Conservation (phyloP, 2,329 filamentous ascomycete genomes). For the Monosporascus sp. region DNA sequence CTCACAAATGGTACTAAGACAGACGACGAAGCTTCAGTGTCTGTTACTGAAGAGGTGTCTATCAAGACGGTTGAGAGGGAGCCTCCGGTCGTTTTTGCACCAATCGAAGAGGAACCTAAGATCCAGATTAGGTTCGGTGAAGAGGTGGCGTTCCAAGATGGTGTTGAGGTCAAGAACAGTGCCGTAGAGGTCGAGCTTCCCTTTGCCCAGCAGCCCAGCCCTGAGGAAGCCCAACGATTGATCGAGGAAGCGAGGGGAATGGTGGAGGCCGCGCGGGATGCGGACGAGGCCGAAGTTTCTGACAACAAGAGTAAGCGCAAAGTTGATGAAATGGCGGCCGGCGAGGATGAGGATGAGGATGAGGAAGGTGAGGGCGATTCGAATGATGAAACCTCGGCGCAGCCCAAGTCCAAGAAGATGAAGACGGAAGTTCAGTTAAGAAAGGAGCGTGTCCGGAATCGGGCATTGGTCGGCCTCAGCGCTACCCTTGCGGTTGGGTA, state of each 20-base stretch:
- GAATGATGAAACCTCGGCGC: slow-evolving; percentile 33
- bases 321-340: slow-evolving; percentile 64
- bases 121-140: slow-evolving; percentile 68
- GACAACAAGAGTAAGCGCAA: slow-evolving; percentile 65
- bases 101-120: slow-evolving; percentile 51
- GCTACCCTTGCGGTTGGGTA: slow-evolving; percentile 89
- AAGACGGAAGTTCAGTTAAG: slow-evolving; percentile 77
- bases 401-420: slow-evolving; percentile 64
- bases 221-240: slow-evolving; percentile 77
- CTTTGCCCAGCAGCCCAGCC: slow-evolving; percentile 61
- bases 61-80: slow-evolving; percentile 49
- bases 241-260: slow-evolving; percentile 82
- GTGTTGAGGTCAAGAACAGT: slow-evolving; percentile 64
- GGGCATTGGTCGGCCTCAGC: slow-evolving; percentile 79
- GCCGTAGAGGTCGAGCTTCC: slow-evolving; percentile 74
- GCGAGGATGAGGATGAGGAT: slow-evolving; percentile 51
- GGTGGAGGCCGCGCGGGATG: slow-evolving; percentile 60
- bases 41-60: slow-evolving; percentile 30
- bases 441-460: slow-evolving; percentile 80
- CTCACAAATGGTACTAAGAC: slow-evolving; percentile 34
- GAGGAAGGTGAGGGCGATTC: slow-evolving; percentile 45
- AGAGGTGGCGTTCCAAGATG: slow-evolving; percentile 41
- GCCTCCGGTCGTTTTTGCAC: slow-evolving; percentile 42
- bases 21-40: slow-evolving; percentile 42
- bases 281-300: slow-evolving; percentile 34